These are phyloP conservation scores for Elsinoe fawcettii DNA, from an alignment of 2,329 filamentous ascomycete genomes.

Conservation along the genomic window DNA sequence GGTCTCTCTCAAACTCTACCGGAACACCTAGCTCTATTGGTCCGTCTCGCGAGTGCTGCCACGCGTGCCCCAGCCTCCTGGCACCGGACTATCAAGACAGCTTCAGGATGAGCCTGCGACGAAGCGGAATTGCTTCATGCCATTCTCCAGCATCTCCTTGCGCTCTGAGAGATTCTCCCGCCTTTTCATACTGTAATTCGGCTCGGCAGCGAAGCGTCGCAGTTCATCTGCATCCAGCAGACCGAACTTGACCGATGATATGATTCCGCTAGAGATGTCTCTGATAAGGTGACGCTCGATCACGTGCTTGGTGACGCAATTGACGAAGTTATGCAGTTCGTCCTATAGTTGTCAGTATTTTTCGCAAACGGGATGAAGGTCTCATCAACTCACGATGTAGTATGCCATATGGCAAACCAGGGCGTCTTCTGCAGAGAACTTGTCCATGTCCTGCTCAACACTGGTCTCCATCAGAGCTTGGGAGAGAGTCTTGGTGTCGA, in stretches of 20 bases:
- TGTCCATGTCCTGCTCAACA: conserved; percentile 28
- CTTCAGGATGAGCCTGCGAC: too few species aligned
- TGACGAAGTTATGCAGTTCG: conserved; percentile 32
- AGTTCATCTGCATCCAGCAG: conserved; percentile 31
- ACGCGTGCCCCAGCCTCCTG: too few species aligned
- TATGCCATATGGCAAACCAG: conserved; percentile 31
- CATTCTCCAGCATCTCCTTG: conserved; percentile 31
- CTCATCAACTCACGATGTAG: too few species aligned
- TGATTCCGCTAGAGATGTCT: conserved; percentile 24
- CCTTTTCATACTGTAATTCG: conserved; percentile 24
- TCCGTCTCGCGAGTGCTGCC: too few species aligned
- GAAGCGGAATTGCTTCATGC: conserved; percentile 27
- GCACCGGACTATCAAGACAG: too few species aligned
- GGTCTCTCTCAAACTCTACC: too few species aligned
- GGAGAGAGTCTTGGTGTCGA: background rate
- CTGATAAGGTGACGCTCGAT: conserved; percentile 34
- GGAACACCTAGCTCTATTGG: too few species aligned
- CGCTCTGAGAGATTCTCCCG: conserved; percentile 26
- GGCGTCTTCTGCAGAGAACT: conserved; percentile 29
- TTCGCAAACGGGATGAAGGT: too few species aligned
- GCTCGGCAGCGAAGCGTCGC: conserved; percentile 30
- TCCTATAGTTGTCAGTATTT: too few species aligned
- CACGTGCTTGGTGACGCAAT: conserved; percentile 30
- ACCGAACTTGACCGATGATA: conserved; percentile 28
- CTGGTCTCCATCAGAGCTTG: background rate